Evolutionary conservation across 2,329 filamentous ascomycete species (phyloP).

Genomic region (Pseudocercospora crystallina): DNA sequence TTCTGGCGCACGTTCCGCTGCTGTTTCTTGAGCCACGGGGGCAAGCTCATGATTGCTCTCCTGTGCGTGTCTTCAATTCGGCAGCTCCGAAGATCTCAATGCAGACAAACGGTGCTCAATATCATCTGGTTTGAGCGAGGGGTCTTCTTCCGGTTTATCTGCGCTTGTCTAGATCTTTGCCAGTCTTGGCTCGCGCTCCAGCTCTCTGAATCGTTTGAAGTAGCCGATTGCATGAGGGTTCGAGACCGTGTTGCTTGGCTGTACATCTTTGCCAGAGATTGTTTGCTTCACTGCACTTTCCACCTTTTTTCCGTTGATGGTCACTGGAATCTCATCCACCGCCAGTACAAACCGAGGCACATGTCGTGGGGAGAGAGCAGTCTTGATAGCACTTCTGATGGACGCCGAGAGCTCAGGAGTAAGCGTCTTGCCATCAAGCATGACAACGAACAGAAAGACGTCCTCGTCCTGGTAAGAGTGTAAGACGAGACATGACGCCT

Average conservation of each 20-base stretch:
- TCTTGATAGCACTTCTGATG: slow-evolving; percentile 31
- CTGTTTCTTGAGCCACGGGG: too few relatives aligned
- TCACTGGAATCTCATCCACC: slow-evolving; percentile 33
- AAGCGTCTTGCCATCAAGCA: slow-evolving; percentile 31
- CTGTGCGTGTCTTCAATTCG: too few relatives aligned
- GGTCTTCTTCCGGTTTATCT: too few relatives aligned
- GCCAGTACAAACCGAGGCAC: slow-evolving; percentile 44
- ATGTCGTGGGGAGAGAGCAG: slow-evolving; percentile 36
- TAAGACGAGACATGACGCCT: neutral
- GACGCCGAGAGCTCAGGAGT: slow-evolving; percentile 24
- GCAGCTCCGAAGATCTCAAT: too few relatives aligned
- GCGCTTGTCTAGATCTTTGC: slow-evolving; percentile 21
- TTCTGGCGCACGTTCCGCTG: too few relatives aligned
- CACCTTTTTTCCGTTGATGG: slow-evolving; percentile 51
- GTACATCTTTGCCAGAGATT: slow-evolving; percentile 40
- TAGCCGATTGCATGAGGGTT: slow-evolving; percentile 41
- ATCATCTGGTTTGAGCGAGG: too few relatives aligned
- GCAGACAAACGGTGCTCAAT: too few relatives aligned
- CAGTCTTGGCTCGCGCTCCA: slow-evolving; percentile 28
- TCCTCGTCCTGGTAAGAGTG: slow-evolving; percentile 29
- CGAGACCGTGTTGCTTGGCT: slow-evolving; percentile 39
- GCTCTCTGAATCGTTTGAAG: slow-evolving; percentile 37
- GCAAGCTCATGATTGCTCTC: too few relatives aligned
- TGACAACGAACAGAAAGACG: slow-evolving; percentile 44
- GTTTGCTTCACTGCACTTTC: slow-evolving; percentile 46